phyloP scores from a whole-genome alignment of 768 basidiomycete species.

The Leucocoprinus leucothites region DNA sequence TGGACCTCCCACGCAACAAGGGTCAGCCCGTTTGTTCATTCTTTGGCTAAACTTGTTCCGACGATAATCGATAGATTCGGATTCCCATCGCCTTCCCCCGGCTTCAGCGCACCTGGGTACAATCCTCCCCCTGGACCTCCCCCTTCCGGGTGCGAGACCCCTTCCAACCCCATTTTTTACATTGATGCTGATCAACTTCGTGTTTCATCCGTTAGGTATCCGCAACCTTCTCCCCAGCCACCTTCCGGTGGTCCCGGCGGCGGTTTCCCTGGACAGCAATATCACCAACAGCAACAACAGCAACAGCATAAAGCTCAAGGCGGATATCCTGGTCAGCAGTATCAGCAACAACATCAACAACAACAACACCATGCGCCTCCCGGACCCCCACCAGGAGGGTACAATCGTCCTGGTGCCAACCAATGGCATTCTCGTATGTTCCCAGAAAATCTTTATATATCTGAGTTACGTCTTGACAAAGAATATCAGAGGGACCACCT shows the following conservation, averaged over 20 bases:
- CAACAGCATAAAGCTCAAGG: too few relatives aligned
- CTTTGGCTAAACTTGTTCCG: neutral
- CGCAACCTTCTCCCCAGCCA: neutral
- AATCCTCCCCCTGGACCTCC: constrained; percentile 17
- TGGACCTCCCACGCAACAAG: constrained; percentile 17
- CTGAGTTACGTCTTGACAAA: constrained; percentile 2
- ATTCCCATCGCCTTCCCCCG: constrained; percentile 10
- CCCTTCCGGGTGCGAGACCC: constrained; percentile 25
- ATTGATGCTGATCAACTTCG: neutral
- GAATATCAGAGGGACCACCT: constrained; percentile 35
- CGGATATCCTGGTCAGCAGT: constrained; percentile 42
- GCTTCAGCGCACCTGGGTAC: constrained; percentile 9
- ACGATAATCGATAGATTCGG: constrained; percentile 3
- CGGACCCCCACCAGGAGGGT: neutral
- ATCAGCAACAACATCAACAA: constrained; percentile 31
- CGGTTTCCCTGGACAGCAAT: constrained; percentile 16
- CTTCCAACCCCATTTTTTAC: constrained; percentile 2
- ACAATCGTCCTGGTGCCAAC: constrained; percentile 18
- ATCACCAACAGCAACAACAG: too few relatives aligned
- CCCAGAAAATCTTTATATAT: constrained; percentile 4
- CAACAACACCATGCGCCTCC: neutral
- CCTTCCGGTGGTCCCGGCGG: constrained; percentile 14
- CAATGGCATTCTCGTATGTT: constrained; percentile 20
- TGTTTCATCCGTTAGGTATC: neutral
- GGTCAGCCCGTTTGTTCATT: neutral